phyloP scores from a whole-genome alignment of 257 asterid genomes.

The Fraxinus quadrangulata region DNA sequence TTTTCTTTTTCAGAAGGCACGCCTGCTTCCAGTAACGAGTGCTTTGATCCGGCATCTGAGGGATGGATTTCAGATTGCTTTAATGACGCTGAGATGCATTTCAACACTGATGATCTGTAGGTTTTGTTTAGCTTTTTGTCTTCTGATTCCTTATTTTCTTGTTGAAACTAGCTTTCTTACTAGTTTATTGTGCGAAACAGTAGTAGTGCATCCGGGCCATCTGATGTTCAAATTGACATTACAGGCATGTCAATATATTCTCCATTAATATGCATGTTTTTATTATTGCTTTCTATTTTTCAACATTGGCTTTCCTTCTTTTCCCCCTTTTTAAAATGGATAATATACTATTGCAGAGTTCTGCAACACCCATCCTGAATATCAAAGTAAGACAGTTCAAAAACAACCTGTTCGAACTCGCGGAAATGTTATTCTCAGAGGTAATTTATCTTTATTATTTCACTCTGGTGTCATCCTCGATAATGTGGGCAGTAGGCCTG shows the following conservation, averaged over 20 bases:
- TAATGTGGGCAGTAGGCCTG: neutral
- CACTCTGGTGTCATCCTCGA: neutral
- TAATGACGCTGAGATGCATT: conserved; percentile 39
- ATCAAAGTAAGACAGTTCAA: conserved; percentile 42
- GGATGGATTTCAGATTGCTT: conserved; percentile 41
- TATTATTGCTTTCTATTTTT: neutral
- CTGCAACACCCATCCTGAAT: conserved; percentile 41
- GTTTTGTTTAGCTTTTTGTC: conserved; percentile 32
- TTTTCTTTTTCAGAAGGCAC: conserved; percentile 33
- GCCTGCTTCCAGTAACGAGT: conserved; percentile 30
- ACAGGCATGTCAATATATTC: conserved; percentile 41
- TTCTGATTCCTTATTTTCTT: conserved; percentile 3
- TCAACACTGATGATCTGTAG: conserved; percentile 55
- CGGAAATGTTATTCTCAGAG: conserved; percentile 67
- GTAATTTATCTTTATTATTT: neutral
- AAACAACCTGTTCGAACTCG: conserved; percentile 49
- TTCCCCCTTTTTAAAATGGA: neutral
- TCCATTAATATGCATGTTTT: neutral
- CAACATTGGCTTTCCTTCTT: conserved; percentile 1
- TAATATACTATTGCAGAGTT: conserved; percentile 48
- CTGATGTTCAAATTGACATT: conserved; percentile 58
- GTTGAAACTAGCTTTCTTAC: conserved; percentile 20
- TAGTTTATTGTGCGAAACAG: conserved; percentile 34
- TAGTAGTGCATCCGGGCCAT: conserved; percentile 46
- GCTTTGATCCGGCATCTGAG: conserved; percentile 41